Percentiles rank a stretch among this genome's conserved stretches.
phyloP scores from a whole-genome alignment of 139 green algal genomes.

The Desmodesmus armatus region DNA sequence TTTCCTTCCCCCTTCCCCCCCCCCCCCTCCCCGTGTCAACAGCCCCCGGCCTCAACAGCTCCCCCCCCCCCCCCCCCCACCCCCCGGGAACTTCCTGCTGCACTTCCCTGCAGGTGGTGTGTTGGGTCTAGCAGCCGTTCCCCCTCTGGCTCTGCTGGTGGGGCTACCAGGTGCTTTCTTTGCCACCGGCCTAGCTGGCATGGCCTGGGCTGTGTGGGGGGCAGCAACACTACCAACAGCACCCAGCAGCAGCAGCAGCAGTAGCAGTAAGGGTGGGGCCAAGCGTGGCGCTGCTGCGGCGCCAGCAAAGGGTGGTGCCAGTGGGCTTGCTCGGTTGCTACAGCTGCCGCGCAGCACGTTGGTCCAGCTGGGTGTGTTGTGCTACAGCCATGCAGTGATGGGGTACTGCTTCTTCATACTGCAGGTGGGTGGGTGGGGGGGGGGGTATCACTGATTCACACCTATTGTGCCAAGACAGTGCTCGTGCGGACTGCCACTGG shows the following conservation, averaged over 20 bases:
- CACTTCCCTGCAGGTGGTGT: conserved; percentile 16
- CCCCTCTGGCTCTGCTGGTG: conserved; percentile 1
- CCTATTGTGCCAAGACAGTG: background rate
- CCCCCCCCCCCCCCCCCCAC: no score
- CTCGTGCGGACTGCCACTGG: no score
- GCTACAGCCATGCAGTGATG: conserved; percentile 68
- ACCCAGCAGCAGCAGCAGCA: conserved; percentile 42
- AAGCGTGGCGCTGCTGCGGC: background rate
- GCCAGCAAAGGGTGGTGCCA: conserved; percentile 13
- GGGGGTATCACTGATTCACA: no score
- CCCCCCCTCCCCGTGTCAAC: no score
- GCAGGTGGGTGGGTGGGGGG: conserved; percentile 38
- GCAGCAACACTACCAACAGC: background rate
- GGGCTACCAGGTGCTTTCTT: conserved; percentile 26
- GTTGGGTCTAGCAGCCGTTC: conserved; percentile 9
- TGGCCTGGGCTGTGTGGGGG: conserved; percentile 23
- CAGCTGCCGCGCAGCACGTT: background rate
- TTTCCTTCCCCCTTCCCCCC: no score
- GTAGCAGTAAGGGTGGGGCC: background rate
- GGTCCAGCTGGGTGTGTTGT: conserved; percentile 63
- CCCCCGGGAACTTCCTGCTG: conserved; percentile 1
- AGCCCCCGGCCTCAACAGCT: no score
- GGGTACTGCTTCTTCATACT: conserved; percentile 77
- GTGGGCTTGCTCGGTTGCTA: background rate
- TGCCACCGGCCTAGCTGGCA: conserved; percentile 1